Conservation (phyloP, 495 filamentous ascomycete species). For the Endocarpon pusillum region DNA sequence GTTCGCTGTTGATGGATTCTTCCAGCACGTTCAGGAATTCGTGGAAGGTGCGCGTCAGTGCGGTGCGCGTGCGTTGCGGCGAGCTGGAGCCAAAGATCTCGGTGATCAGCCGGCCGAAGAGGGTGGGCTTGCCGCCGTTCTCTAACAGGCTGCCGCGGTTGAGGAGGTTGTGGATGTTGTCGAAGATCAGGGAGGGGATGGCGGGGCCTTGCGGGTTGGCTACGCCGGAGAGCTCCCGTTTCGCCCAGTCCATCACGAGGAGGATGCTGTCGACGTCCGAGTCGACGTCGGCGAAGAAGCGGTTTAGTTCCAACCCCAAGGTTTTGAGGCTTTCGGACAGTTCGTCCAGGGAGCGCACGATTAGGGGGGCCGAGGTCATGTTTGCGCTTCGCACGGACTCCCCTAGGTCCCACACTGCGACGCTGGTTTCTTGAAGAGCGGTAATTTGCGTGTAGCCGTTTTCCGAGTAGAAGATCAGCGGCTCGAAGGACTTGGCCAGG, state of each 20-base stretch:
- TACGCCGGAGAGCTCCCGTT: constrained; percentile 70
- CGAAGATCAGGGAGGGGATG: constrained; percentile 46
- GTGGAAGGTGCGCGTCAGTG: constrained; percentile 70
- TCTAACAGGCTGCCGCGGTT: constrained; percentile 54
- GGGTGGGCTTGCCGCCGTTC: constrained; percentile 44
- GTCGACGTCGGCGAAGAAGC: constrained; percentile 82
- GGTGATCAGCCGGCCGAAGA: constrained; percentile 44
- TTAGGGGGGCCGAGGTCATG: constrained; percentile 72
- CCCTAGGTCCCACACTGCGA: constrained; percentile 82
- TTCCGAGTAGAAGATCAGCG: constrained; percentile 81
- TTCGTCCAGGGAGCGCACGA: constrained; percentile 67
- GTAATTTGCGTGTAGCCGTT: constrained; percentile 69
- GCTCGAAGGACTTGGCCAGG: constrained; percentile 77
- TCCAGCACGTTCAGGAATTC: constrained; percentile 78
- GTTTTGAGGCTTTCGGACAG: constrained; percentile 68
- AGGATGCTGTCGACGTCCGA: constrained; percentile 83
- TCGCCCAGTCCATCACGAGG: constrained; percentile 88
- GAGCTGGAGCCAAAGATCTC: constrained; percentile 62
- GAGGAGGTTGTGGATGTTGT: constrained; percentile 65
- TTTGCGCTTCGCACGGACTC: constrained; percentile 78
- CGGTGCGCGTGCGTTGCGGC: constrained; percentile 59
- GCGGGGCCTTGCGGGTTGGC: constrained; percentile 26
- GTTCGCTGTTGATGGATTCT: constrained; percentile 69
- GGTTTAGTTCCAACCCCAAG: constrained; percentile 62
- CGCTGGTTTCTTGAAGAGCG: constrained; percentile 71